Base-by-base conservation (phyloP, 345 rosid species). In the Brassica incana region DNA sequence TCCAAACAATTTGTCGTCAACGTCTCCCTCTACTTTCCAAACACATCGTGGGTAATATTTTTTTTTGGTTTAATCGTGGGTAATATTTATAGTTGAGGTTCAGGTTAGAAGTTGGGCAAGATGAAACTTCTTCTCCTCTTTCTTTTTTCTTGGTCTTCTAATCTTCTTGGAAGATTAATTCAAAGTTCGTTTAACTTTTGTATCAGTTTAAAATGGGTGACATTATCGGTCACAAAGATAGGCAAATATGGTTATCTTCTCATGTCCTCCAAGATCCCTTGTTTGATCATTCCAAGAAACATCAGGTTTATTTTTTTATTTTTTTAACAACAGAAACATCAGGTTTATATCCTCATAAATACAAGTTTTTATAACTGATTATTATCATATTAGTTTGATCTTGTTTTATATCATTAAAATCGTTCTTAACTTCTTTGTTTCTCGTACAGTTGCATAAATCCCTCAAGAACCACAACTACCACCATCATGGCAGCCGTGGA, bases 21-120 rank as follows among this genome's bases (percentile, higher is more conserved):
- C 29, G 60, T 80, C 75, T 63, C 23, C 83, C 76, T 74, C 52
- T 74, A 69, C 75, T 80, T 80, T 71, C 54, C 72, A 65, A 66
- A 71, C 68, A 30, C 65, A 40, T 69, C 9, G 3, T 20, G 63
- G 12, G 36, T 71, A 73, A 63, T 78, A 85, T 80, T 81, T 88
- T 18, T 18, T 18, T 18, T 18, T 18, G 18, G 18, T 18, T 18
- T 18, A 18, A 40, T 69, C 9, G 3, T 20, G 63, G 12, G 36
- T 71, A 73, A 63, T 78, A 85, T 80, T 81, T 88, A 81, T 81
- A 87, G 95, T 85, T 90, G 76, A 67, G 88, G 78, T 88, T 85
- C 97, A 85, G 97, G 97, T 93, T 79, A 70, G 87, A 86, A 84
- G 94, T 85, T 86, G 91, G 92, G 77, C 68, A 9, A 27, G 38